These are phyloP conservation scores for Dictyostelium firmibasis DNA, from an alignment of 78 protist genomes.

Conservation along the genomic window DNA sequence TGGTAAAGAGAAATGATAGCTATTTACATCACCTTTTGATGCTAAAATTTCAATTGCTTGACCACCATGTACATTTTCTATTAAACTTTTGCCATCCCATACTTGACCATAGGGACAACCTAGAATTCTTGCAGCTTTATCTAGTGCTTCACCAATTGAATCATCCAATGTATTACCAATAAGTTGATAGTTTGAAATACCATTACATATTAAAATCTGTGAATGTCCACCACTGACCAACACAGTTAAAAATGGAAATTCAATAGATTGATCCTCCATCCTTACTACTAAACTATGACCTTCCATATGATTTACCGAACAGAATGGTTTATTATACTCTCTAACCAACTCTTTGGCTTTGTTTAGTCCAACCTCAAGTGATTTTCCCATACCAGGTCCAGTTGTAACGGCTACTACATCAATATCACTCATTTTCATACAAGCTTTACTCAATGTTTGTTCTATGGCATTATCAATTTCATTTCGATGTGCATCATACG, in stretches of 20 bases:
- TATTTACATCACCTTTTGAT: constrained; percentile 9
- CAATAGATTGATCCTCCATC: neutral
- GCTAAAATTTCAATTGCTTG: constrained; percentile 77
- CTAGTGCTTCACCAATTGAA: constrained; percentile 92
- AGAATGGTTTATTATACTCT: constrained; percentile 16
- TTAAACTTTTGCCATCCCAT: constrained; percentile 16
- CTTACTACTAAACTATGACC: constrained; percentile 82
- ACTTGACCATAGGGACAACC: constrained; percentile 56
- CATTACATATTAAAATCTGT: constrained; percentile 81
- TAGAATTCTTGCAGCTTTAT: constrained; percentile 64
- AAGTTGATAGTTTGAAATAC: constrained; percentile 48
- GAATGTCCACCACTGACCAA: constrained; percentile 89
- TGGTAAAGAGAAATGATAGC: constrained; percentile 19
- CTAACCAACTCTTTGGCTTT: constrained; percentile 20
- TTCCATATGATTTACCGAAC: constrained; percentile 84
- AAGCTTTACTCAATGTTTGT: constrained; percentile 8
- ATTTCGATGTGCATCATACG: constrained; percentile 50
- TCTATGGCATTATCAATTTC: constrained; percentile 34
- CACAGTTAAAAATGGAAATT: constrained; percentile 82
- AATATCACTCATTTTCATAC: constrained; percentile 1
- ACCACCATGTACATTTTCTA: constrained; percentile 63
- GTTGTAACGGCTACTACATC: constrained; percentile 85
- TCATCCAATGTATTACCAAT: constrained; percentile 90
- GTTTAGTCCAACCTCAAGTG: constrained; percentile 74
- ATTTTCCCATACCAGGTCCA: constrained; percentile 85